These are phyloP conservation scores for Odontarrhena argentea DNA, from an alignment of 345 rosid species.

Conservation along the genomic window DNA sequence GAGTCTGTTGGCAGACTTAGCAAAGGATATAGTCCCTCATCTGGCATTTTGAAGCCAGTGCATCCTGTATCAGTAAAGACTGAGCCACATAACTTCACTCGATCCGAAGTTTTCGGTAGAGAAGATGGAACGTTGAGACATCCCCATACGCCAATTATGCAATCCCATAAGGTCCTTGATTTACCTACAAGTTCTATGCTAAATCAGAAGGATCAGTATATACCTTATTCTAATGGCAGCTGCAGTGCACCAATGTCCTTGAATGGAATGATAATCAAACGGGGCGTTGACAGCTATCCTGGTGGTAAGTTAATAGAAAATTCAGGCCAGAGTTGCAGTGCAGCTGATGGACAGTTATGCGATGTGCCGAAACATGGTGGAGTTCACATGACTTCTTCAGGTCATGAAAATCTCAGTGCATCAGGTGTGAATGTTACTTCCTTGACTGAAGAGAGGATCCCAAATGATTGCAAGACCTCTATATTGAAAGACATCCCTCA, in stretches of 20 bases:
- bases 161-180: constrained; percentile 21
- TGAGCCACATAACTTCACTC: constrained; percentile 50
- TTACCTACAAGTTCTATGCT: constrained; percentile 36
- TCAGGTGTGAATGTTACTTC: constrained; percentile 39
- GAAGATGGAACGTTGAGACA: constrained; percentile 39
- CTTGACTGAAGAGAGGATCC: constrained; percentile 36
- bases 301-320: constrained; percentile 27
- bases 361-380: constrained; percentile 16
- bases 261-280: constrained; percentile 32
- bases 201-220: constrained; percentile 33
- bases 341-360: constrained; percentile 11
- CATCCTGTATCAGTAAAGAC: constrained; percentile 49
- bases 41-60: constrained; percentile 38
- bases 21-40: constrained; percentile 29
- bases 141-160: constrained; percentile 30
- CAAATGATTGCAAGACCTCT: constrained; percentile 34
- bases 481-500: constrained; percentile 35
- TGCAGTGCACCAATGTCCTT: constrained; percentile 34
- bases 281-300: constrained; percentile 20
- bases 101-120: constrained; percentile 33
- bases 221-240: constrained; percentile 20
- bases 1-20: constrained; percentile 47
- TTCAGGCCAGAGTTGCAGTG: constrained; percentile 24
- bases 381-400: constrained; percentile 17
- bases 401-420: constrained; percentile 40